Conservation (phyloP, 1,284 basidiomycete species). For the Sporisorium reilianum region DNA sequence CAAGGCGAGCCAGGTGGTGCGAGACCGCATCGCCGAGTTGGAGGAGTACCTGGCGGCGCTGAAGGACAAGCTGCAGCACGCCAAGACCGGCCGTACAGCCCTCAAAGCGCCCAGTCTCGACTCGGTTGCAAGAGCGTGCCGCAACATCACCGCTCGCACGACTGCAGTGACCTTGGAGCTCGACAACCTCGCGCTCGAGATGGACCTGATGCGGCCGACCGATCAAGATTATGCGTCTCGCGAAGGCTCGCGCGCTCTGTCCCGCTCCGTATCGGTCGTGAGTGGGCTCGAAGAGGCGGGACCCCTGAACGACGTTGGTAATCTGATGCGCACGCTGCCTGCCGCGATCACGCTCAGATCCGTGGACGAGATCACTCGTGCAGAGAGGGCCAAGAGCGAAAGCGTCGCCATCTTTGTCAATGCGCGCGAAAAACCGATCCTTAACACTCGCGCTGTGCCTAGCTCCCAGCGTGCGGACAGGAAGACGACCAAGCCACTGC, state of each 20-base stretch:
- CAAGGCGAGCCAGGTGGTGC: constrained; percentile 78
- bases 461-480: constrained; percentile 15
- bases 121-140: constrained; percentile 82
- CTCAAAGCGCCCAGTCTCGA: constrained; percentile 82
- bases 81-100: constrained; percentile 76
- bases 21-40: constrained; percentile 80
- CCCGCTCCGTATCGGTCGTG: constrained; percentile 33
- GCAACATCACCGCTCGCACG: constrained; percentile 78
- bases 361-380: constrained; percentile 29
- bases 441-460: constrained; percentile 39
- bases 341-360: constrained; percentile 23
- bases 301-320: constrained; percentile 23
- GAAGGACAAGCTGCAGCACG: constrained; percentile 78
- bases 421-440: constrained; percentile 45
- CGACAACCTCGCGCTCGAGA: constrained; percentile 73
- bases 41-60: constrained; percentile 79
- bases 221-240: constrained; percentile 12
- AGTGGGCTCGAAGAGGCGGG: constrained; percentile 24
- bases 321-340: constrained; percentile 34
- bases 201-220: constrained; percentile 69
- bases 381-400: constrained; percentile 33
- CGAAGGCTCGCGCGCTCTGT: constrained; percentile 16
- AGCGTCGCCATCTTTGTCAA: constrained; percentile 38
- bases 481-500: constrained; percentile 38
- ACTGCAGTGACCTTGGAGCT: constrained; percentile 77